These are phyloP conservation scores for Rubroboletus satanas DNA, from an alignment of 768 basidiomycete genomes.

Conservation along the genomic window DNA sequence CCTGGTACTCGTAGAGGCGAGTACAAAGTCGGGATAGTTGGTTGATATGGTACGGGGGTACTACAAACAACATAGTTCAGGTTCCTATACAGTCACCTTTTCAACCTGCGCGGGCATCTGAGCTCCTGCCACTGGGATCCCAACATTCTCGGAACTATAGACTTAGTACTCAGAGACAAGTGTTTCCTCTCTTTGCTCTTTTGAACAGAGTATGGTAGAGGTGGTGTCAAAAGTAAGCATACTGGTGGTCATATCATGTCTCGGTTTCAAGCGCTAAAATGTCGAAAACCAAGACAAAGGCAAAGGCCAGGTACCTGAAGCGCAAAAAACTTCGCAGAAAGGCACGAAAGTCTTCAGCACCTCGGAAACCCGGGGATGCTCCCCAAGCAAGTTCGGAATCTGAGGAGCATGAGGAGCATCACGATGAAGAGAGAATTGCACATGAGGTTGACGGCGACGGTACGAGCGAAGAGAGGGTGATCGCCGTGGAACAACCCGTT, in stretches of 20 bases:
- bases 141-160: no score
- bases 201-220: constrained; percentile 7
- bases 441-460: constrained; percentile 18
- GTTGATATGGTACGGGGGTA: neutral
- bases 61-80: no score
- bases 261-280: neutral
- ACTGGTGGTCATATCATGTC: neutral
- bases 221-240: constrained; percentile 20
- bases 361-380: constrained; percentile 23
- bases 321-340: constrained; percentile 69
- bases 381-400: constrained; percentile 12
- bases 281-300: constrained; percentile 57
- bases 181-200: neutral
- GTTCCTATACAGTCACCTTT: no score
- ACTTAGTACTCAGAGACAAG: no score
- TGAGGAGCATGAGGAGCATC: constrained; percentile 25
- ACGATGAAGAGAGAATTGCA: constrained; percentile 11
- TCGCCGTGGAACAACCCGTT: constrained; percentile 6
- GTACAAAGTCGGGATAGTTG: neutral
- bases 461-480: constrained; percentile 5
- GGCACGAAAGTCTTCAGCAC: constrained; percentile 35
- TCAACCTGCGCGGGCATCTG: no score
- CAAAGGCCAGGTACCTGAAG: constrained; percentile 69
- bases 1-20: neutral
- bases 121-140: no score